phyloP scores from a whole-genome alignment of 129 eudicot genomes.

The Tagetes erecta region DNA sequence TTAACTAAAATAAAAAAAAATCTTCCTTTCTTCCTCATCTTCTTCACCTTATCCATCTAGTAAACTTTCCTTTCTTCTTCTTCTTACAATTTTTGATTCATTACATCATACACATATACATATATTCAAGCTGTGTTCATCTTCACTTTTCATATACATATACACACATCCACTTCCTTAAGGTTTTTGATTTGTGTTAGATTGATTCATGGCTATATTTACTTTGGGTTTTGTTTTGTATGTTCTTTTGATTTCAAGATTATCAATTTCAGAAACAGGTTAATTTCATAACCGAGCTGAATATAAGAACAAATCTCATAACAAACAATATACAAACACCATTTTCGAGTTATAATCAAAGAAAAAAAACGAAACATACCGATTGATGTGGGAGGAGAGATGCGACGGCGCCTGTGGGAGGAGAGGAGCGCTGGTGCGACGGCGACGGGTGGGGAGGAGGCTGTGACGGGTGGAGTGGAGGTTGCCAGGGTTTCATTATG shows the following conservation, averaged over 20 bases:
- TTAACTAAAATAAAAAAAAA: neutral
- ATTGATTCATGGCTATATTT: neutral
- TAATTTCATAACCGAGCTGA: too few relatives aligned
- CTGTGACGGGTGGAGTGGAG: too few relatives aligned
- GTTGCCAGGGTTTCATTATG: too few relatives aligned
- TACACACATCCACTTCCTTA: neutral
- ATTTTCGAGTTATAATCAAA: too few relatives aligned
- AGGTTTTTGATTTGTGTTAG: slow-evolving; percentile 16
- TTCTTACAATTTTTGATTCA: neutral
- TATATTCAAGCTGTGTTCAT: neutral
- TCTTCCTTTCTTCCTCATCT: slow-evolving; percentile 26
- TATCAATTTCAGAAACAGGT: neutral
- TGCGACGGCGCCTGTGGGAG: too few relatives aligned
- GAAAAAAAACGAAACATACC: too few relatives aligned
- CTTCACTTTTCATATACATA: slow-evolving; percentile 13
- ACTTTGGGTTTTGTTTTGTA: neutral
- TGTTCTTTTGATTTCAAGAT: neutral
- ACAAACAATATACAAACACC: too few relatives aligned
- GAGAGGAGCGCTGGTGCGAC: too few relatives aligned
- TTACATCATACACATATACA: neutral
- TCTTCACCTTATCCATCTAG: slow-evolving; percentile 38
- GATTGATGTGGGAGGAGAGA: too few relatives aligned
- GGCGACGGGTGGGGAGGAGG: too few relatives aligned
- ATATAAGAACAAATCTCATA: too few relatives aligned
- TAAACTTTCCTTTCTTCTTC: neutral